Evolutionary conservation across 768 basidiomycete genomes (phyloP), one percentile per base, ranked within the genome.

Genomic region (Cantharellus anzutake): DNA sequence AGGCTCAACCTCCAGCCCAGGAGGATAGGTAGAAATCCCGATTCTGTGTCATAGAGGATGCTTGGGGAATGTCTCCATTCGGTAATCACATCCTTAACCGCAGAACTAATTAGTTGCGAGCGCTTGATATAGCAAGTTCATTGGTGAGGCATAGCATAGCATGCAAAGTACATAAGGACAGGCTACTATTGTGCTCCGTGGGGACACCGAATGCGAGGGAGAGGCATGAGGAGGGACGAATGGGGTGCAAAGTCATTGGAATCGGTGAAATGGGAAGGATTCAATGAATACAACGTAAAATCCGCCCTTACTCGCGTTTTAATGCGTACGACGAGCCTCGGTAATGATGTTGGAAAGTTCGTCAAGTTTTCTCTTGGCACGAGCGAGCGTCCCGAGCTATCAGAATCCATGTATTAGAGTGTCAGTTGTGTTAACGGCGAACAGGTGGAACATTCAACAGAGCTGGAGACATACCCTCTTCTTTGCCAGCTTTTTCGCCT

Each of bases 341-440:
- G 73, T 71, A 76, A 99, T 94, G 70, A 97, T 81, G 59, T 69
- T 81, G 62, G 83, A 76, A 66, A 99, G 81, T 75, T 99, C 94
- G 75, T 99, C 96, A 70, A 99, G 73, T 81, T 99, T 99, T 77
- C 91, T 84, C 77, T 98, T 99, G 66, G 93, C 94, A 67, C 96
- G 90, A 69, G 93, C 77, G 66, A 98, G 80, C n/a, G 96, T 98
- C 42, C 96, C 96, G 68, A 99, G 84, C 91, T 92, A 67, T 2
- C 5, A 48, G 48, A n/a, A 51, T 2, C 42, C 56, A 59, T 40
- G 4, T 5, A 34, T 39, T 41, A 7, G 41, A 5, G 38, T n/a
- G 20, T 41, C 11, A 29, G 53, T n/a, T 20, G 48, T 5, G 38
- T 14, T 42, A 41, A 37, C 16, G 56, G 11, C 5, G 16, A 57